phyloP scores from a whole-genome alignment of 2,329 filamentous ascomycete genomes.

The Fonsecaea monophora region DNA sequence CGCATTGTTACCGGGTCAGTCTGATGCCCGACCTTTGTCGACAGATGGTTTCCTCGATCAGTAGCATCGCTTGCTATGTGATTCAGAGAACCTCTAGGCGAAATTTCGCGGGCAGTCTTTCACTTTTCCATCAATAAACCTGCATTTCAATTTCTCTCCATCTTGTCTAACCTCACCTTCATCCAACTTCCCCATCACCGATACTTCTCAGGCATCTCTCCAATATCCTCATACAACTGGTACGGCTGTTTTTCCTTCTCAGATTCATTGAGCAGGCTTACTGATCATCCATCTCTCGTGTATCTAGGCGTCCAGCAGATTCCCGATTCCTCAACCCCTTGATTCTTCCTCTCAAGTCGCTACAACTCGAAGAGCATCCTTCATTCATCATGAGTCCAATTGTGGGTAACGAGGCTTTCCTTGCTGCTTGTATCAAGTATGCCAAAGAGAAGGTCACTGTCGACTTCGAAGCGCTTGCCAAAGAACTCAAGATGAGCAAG shows the following conservation, averaged over 20 bases:
- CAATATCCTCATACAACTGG: background rate
- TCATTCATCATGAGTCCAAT: background rate
- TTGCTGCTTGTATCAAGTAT: constrained; percentile 37
- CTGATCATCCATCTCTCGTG: background rate
- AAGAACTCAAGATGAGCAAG: constrained; percentile 34
- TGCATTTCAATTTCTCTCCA: background rate
- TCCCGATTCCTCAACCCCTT: background rate
- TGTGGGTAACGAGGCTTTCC: constrained; percentile 31
- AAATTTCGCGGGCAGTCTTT: background rate
- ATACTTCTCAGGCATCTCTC: background rate
- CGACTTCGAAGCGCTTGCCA: constrained; percentile 34
- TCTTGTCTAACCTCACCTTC: constrained; percentile 11
- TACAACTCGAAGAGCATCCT: background rate
- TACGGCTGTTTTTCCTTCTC: background rate
- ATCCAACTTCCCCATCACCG: background rate
- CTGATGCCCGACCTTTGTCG: background rate
- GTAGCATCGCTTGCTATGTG: background rate
- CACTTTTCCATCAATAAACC: background rate
- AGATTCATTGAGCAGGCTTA: background rate
- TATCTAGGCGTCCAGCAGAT: background rate
- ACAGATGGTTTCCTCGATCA: background rate
- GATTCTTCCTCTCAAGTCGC: no score
- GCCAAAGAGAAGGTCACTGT: constrained; percentile 33
- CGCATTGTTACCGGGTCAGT: background rate
- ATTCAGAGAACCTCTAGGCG: background rate